A percentile compares a stretch with the other conserved stretches of the same genome.
phyloP scores from a whole-genome alignment of 1,284 basidiomycete species.

The Cryptococcus jaspeensis region DNA sequence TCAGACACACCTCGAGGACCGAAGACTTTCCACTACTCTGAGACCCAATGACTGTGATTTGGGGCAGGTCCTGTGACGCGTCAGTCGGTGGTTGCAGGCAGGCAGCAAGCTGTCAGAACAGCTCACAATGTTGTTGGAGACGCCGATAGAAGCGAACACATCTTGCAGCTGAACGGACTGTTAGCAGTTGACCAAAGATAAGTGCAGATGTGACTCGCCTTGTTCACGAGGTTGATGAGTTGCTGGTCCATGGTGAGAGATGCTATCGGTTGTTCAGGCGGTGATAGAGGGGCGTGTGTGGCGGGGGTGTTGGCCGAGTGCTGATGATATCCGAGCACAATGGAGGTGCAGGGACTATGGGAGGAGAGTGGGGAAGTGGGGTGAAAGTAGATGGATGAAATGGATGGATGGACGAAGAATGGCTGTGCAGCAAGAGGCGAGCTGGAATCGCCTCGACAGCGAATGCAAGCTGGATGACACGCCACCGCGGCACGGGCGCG shows the following conservation, averaged over 20 bases:
- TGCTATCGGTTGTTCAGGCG: not conserved
- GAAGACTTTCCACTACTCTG: conserved; percentile 59
- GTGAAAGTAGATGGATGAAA: too few species aligned
- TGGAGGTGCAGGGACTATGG: too few species aligned
- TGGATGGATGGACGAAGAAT: too few species aligned
- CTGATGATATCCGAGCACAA: not conserved
- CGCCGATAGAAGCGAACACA: conserved; percentile 56
- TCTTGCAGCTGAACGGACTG: conserved; percentile 53
- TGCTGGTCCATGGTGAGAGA: conserved; percentile 49
- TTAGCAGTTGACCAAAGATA: not conserved
- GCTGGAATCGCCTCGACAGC: not conserved
- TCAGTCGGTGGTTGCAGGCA: not conserved
- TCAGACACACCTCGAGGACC: conserved; percentile 53
- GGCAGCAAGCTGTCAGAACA: not conserved
- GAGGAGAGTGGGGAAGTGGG: too few species aligned
- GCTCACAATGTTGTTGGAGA: conserved; percentile 52
- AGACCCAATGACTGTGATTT: conserved; percentile 58
- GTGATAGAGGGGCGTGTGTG: not conserved
- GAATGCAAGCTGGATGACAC: not conserved
- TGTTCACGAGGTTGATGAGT: conserved; percentile 53
- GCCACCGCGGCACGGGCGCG: not conserved
- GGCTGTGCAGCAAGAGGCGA: too few species aligned
- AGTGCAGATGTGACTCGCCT: conserved; percentile 30
- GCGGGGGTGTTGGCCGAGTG: not conserved
- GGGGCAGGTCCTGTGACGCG: conserved; percentile 54